Base-by-base conservation (phyloP, 208 protist genomes). In the Leishmania aethiopica region DNA sequence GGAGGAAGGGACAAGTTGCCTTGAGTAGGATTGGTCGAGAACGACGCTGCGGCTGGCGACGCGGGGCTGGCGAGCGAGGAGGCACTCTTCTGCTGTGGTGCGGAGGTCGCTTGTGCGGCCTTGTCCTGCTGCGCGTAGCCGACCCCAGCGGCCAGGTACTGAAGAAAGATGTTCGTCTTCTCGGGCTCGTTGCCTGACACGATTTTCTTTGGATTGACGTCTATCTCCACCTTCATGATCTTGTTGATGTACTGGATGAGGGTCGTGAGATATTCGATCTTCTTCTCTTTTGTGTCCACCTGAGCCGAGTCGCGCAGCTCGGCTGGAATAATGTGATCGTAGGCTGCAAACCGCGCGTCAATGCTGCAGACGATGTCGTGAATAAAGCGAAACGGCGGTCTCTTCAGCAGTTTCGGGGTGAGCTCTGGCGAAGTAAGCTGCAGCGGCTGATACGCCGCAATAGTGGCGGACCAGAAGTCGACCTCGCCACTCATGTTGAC, bases 341-440 rank as follows among this genome's bases (percentile, higher is more conserved):
- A 97, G 17, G 91, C 93, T 7, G 88, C 88, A 81, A 94, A 96
- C 4, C 90, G 89, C 0, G 62, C 84, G 71, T 97, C 94, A 76
- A 98, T 95, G 62, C 74, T 84, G 47, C 80, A 84, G 19, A 98
- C 90, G 67, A 98, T 92, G 77, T 98, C 96, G 78, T 95, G 90
- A 82, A 98, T 96, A 77, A 98, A 98, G 35, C 95, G 92, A 87
- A 98, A 98, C 11, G 96, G 95, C 3, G 96, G 96, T 15, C 92
- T 86, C 73, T 97, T 93, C 42, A 98, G 90, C 28, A 95, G 85
- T 79, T 98, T 98, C 40, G 84, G 79, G 25, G 90, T 95, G 71
- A 98, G 83, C 83, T 95, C 91, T 15, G 96, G 96, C 4, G 80
- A 67, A 7, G 81, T 75, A 5, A 97, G 83, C 81, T 95, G 92